Evolutionary conservation across 1,284 basidiomycete species (phyloP).

Genomic region (Melampsora larici-populina): DNA sequence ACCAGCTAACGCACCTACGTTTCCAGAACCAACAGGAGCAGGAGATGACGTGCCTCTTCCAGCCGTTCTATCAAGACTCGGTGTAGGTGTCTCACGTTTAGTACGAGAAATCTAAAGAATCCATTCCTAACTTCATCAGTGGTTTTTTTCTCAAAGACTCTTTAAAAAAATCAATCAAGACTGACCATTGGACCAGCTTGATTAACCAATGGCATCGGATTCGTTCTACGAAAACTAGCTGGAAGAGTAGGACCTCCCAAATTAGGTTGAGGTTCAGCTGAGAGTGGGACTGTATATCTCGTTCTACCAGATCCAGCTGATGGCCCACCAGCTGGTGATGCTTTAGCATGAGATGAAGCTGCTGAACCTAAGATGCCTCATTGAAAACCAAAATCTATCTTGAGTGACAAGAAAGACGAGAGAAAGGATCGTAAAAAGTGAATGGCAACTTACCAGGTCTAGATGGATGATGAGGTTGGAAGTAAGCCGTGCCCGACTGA

Average conservation of each 20-base stretch:
- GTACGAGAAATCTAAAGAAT: background rate
- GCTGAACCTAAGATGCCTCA: constrained; percentile 9
- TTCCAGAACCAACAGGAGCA: background rate
- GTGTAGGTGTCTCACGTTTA: background rate
- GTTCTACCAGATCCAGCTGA: constrained; percentile 7
- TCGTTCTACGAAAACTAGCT: constrained; percentile 24
- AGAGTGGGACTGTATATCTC: background rate
- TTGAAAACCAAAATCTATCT: background rate
- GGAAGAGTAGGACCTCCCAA: constrained; percentile 33
- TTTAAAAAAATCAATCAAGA: background rate
- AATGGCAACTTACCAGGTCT: constrained; percentile 18
- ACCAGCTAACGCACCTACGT: too few relatives aligned
- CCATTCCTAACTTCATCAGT: background rate
- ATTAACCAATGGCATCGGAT: background rate
- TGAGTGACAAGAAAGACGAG: too few relatives aligned
- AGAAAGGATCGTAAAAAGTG: background rate
- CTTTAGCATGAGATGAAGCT: constrained; percentile 29
- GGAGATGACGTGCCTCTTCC: background rate
- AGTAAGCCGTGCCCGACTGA: constrained; percentile 14
- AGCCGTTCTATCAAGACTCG: too few relatives aligned
- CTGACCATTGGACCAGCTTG: background rate
- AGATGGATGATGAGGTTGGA: constrained; percentile 18
- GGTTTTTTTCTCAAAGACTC: background rate
- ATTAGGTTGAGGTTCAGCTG: constrained; percentile 8
- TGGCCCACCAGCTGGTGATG: constrained; percentile 19